Base-by-base conservation (phyloP, 805 yeast genomes). In the Candida arabinofermentans region DNA sequence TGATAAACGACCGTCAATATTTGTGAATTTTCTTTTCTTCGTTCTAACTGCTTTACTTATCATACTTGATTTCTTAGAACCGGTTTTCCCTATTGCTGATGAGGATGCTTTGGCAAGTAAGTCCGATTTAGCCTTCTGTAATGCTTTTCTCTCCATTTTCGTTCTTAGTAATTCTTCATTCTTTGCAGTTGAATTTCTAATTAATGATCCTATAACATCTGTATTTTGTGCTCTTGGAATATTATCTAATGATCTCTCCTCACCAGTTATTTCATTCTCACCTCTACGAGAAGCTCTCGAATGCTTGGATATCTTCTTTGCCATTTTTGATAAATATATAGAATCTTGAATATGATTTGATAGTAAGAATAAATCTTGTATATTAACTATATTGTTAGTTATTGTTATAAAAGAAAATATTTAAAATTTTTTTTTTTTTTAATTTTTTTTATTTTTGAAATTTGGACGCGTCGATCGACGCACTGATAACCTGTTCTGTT, bases 271-370 rank as follows among this genome's bases (percentile, higher is more conserved):
- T 1, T 73, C 67, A 16, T 65, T 71, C 44, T 71, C 75, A 6
- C 82, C 83, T 58, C 88, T 71, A 65, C 90, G 78, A 2, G 93
- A 90, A 2, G 89, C 88, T 66, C 93, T 74, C 34, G 89, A 81
- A 46, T 74, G 79, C 50, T 81, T 82, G 16, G 87, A 81, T 22
- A 80, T 74, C 26, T 51, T 49, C 42, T 56, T 56, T 4, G 57
- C 62, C 62, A 58, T 26, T 34, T 7, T 37, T 13, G 22, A n/a
- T 14, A 2, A 32, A 13, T 32, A 56, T 57, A 5, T 44, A 14
- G 9, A 7, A 7, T 10, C 13, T 9, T 27, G 30, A 12, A n/a
- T 27, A 9, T 27, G 6, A 6, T 6, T 14, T 27, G 13, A n/a
- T 27, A n/a, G 7, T 9, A 12, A 9, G 13, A 27, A 12, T 27